Evolutionary conservation across 1,139 yeast genomes (phyloP).

Genomic region (Hyphopichia wangnamkhiaoensis): DNA sequence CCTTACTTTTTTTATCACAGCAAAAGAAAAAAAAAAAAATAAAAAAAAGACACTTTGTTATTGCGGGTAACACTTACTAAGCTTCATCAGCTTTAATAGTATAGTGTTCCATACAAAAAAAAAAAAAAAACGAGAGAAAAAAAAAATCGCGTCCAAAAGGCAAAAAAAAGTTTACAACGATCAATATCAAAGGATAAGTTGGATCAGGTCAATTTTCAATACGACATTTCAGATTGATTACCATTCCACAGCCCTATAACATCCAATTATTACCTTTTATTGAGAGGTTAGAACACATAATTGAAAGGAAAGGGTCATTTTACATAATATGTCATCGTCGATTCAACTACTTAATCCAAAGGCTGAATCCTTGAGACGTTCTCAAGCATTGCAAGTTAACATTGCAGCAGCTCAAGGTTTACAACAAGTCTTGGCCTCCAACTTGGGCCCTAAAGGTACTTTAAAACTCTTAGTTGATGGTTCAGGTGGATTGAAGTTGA

Average conservation of each 20-base stretch:
- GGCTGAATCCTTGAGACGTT: conserved; percentile 92
- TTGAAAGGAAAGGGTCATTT: background rate
- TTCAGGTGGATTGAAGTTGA: conserved; percentile 89
- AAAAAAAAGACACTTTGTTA: no score
- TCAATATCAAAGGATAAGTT: conserved; percentile 1
- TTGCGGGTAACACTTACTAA: no score
- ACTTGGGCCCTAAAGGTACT: conserved; percentile 97
- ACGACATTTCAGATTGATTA: no score
- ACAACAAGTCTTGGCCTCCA: conserved; percentile 87
- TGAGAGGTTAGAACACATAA: no score
- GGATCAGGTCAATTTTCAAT: no score
- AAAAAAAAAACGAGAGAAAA: background rate
- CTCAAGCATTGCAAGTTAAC: conserved; percentile 93
- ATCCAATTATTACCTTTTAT: no score
- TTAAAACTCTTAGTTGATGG: conserved; percentile 96
- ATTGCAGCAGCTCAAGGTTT: conserved; percentile 96
- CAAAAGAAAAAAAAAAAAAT: no score
- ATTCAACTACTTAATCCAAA: conserved; percentile 93
- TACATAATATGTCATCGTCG: conserved; percentile 48
- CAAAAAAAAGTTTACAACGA: background rate
- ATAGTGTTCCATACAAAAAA: background rate
- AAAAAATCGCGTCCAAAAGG: background rate
- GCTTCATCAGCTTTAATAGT: no score
- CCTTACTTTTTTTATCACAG: no score
- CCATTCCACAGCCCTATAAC: no score